Percentiles rank a stretch among this genome's conserved stretches.
Evolutionary conservation across 805 yeast species (phyloP).

Genomic region (Candida quercuum): DNA sequence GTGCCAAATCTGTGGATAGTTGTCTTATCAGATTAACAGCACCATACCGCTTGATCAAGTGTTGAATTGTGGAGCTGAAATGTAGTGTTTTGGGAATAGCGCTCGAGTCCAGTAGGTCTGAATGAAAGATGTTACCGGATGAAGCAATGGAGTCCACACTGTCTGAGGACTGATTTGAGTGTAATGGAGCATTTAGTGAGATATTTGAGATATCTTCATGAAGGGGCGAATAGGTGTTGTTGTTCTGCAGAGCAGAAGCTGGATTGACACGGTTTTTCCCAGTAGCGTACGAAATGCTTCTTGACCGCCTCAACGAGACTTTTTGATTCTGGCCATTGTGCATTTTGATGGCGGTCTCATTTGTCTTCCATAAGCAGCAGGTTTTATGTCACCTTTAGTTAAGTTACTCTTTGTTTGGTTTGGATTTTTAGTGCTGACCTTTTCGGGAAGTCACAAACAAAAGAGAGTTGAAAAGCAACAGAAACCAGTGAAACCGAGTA

Average conservation of each 20-base stretch:
- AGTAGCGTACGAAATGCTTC: conserved; percentile 1
- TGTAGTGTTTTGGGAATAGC: conserved; percentile 32
- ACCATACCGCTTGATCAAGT: conserved; percentile 29
- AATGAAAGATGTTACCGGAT: conserved; percentile 8
- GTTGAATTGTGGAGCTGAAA: conserved; percentile 27
- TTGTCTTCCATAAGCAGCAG: background rate
- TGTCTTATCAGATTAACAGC: conserved; percentile 36
- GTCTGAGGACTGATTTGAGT: conserved; percentile 2
- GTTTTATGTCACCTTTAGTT: too few species aligned
- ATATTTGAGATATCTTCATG: background rate
- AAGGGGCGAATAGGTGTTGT: background rate
- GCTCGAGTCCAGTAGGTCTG: conserved; percentile 5
- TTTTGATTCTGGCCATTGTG: background rate
- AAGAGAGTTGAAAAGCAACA: too few species aligned
- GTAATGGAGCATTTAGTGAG: conserved; percentile 4
- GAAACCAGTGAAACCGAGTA: too few species aligned
- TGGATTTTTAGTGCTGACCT: too few species aligned
- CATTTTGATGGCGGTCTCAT: background rate
- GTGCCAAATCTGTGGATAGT: conserved; percentile 41
- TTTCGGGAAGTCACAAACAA: too few species aligned
- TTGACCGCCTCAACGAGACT: conserved; percentile 1
- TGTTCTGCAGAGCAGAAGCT: background rate
- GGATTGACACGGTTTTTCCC: background rate
- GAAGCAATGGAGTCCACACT: background rate
- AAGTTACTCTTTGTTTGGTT: too few species aligned